Base-by-base conservation (phyloP, 2,329 filamentous ascomycete genomes). In the Plectosphaerella plurivora region DNA sequence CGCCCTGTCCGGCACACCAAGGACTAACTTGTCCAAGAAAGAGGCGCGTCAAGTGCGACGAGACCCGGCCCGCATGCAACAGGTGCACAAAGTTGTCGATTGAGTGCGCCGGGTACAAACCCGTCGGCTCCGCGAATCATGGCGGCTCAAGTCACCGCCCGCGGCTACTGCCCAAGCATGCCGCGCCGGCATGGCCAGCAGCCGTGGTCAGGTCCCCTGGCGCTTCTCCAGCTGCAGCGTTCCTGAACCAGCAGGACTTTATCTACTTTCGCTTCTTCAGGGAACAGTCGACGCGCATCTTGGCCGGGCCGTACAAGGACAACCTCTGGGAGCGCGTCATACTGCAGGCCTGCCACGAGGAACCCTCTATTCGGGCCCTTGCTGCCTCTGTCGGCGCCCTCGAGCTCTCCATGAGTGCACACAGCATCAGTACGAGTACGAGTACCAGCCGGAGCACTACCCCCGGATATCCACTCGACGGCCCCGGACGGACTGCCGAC, bases 41-140 rank as follows among this genome's bases (percentile, higher is more conserved):
- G 49, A 61, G 66, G 15, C 67, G 69, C 47, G 63, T 69, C 33
- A 69, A 69, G 50, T 69, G 66, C 55, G 67, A 70, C 50, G 67
- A 70, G 51, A 59, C 61, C 8, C 68, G 67, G 53, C 67, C 67
- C 6, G 60, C 58, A 11, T 69, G 67, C 54, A 60, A 63, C 35
- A 60, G 67, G 46, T 70, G 67, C 52, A 54, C 68, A 41, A 69
- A 68, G 47, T 68, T 63, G 65, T 61, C 60, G n/a, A 66, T 66
- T 7, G 60, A 59, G 37, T 69, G 67, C 47, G 60, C 64, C n/a
- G 67, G 67, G 5, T 69, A 70, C 50, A 60, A 54, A 7, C 10
- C 49, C 6, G 15, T 20, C 16, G 16, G 41, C 12, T 22, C 45
- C 25, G 10, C 48, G 37, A 15, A 9, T 14, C 37, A 18, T 22